These are phyloP conservation scores for Vitellaria paradoxa DNA, from an alignment of 179 eudicot species.

Conservation along the genomic window DNA sequence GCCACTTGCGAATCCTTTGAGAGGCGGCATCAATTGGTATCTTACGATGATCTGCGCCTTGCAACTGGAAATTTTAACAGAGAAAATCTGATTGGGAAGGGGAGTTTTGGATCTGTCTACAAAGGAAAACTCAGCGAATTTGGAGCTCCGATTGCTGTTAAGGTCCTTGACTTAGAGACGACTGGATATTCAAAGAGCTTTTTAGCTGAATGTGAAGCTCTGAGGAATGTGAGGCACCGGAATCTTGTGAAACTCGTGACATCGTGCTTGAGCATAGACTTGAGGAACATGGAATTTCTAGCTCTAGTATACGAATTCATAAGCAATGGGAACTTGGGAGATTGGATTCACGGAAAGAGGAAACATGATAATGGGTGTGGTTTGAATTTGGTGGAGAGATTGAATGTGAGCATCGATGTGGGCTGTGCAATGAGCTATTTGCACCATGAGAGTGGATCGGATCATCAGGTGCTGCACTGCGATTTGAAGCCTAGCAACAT, in stretches of 20 bases:
- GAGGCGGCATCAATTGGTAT: no score
- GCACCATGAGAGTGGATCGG: slow-evolving; percentile 33
- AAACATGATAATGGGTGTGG: slow-evolving; percentile 19
- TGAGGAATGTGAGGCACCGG: slow-evolving; percentile 35
- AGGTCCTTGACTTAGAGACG: slow-evolving; percentile 23
- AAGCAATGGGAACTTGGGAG: slow-evolving; percentile 40
- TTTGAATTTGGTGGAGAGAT: slow-evolving; percentile 18
- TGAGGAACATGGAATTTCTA: slow-evolving; percentile 25
- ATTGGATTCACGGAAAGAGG: slow-evolving; percentile 33
- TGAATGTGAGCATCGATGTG: slow-evolving; percentile 33
- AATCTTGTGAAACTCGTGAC: slow-evolving; percentile 39
- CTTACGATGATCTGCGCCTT: slow-evolving; percentile 26
- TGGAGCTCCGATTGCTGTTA: slow-evolving; percentile 24
- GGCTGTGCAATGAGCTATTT: slow-evolving; percentile 34
- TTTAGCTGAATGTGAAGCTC: slow-evolving; percentile 31
- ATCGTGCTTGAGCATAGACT: slow-evolving; percentile 36
- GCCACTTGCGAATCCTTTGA: slow-evolving; percentile 7
- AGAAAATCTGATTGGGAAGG: slow-evolving; percentile 33
- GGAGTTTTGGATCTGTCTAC: slow-evolving; percentile 45
- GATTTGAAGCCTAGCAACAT: slow-evolving; percentile 17
- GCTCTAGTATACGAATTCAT: slow-evolving; percentile 37
- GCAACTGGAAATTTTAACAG: slow-evolving; percentile 30
- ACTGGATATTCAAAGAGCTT: slow-evolving; percentile 30
- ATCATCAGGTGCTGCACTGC: slow-evolving; percentile 35
- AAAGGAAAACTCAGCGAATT: slow-evolving; percentile 22